phyloP scores from a whole-genome alignment of 345 rosid species.

The Microthlaspi erraticum region DNA sequence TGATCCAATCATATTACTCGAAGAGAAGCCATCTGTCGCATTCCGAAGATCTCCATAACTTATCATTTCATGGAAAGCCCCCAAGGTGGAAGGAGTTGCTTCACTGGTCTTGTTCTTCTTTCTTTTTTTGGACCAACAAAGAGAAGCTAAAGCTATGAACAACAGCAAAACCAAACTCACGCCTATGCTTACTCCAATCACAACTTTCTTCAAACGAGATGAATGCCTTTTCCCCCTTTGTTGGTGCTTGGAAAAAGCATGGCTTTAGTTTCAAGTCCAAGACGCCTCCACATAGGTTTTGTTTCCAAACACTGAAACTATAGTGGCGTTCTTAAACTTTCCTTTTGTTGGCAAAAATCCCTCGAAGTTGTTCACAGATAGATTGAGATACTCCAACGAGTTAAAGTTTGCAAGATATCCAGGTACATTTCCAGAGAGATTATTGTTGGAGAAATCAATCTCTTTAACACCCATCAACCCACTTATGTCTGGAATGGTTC shows the following conservation, averaged over 20 bases:
- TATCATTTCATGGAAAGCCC: background rate
- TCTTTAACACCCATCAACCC: background rate
- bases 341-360: background rate
- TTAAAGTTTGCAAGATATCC: background rate
- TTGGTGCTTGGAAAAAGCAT: background rate
- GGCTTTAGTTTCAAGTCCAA: background rate
- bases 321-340: background rate
- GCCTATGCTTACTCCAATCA: background rate
- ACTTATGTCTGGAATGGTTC: slow-evolving; percentile 13
- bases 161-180: background rate
- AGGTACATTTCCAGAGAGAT: background rate
- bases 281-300: background rate
- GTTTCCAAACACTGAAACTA: slow-evolving; percentile 3
- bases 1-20: background rate
- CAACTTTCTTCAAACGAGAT: background rate
- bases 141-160: background rate
- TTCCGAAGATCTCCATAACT: slow-evolving; percentile 1
- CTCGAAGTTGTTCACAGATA: background rate
- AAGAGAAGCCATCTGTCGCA: background rate
- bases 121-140: background rate
- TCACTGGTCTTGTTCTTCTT: background rate
- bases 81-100: background rate
- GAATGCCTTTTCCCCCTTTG: background rate
- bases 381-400: background rate
- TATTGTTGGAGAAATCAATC: background rate